phyloP scores from a whole-genome alignment of 768 basidiomycete genomes.

The Hygrophorus pudorinus region DNA sequence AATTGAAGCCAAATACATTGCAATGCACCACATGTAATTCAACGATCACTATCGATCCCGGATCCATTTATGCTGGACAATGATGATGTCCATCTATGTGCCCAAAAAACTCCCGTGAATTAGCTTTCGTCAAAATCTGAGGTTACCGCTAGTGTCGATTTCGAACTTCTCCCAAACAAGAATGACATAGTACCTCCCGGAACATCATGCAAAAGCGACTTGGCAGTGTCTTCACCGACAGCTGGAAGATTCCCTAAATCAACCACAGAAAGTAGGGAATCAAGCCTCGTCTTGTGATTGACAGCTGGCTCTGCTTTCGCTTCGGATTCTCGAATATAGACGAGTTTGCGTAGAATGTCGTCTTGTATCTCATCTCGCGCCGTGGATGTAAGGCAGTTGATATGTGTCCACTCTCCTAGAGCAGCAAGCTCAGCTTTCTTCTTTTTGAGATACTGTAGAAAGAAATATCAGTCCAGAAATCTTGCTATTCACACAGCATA shows the following conservation, averaged over 20 bases:
- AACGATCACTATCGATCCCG: too few species aligned
- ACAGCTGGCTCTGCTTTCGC: conserved; percentile 4
- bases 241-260: conserved; percentile 39
- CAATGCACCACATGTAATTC: too few species aligned
- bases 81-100: too few species aligned
- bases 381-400: conserved; percentile 52
- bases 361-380: conserved; percentile 50
- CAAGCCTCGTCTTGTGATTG: conserved; percentile 10
- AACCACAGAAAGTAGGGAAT: conserved; percentile 28
- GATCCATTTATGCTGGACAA: too few species aligned
- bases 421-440: conserved; percentile 61
- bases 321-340: conserved; percentile 13
- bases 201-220: conserved; percentile 26
- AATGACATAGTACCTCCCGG: conserved; percentile 67
- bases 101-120: too few species aligned
- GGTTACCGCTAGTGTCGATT: too few species aligned
- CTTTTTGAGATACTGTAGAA: conserved; percentile 49
- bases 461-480: conserved; percentile 6
- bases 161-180: conserved; percentile 56
- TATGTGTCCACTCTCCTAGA: conserved; percentile 77
- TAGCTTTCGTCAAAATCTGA: too few species aligned
- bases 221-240: conserved; percentile 24
- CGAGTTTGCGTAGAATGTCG: conserved; percentile 46
- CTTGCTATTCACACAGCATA: not conserved
- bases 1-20: too few species aligned